Evolutionary conservation across 2,329 filamentous ascomycete genomes (phyloP).

Genomic region (Hymenoscyphus fructigenus): DNA sequence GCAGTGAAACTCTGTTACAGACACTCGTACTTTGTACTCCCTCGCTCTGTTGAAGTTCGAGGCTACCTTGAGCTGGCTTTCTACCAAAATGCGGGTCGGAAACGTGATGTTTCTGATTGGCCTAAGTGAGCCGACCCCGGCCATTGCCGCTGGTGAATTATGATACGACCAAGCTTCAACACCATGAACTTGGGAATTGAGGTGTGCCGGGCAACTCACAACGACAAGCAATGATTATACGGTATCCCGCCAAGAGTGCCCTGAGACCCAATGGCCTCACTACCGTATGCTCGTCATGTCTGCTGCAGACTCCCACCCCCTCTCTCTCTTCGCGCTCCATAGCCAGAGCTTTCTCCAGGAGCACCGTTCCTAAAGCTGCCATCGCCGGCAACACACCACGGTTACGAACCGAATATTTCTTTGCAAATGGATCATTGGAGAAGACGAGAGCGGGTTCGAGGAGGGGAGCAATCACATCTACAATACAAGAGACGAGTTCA

Average conservation of each 20-base stretch:
- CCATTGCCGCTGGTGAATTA: conserved; percentile 11
- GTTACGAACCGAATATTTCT: conserved; percentile 33
- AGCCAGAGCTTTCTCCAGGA: conserved; percentile 29
- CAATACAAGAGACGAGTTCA: conserved; percentile 19
- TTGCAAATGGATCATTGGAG: conserved; percentile 29
- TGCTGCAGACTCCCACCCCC: conserved; percentile 18
- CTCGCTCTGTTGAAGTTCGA: too few relatives aligned
- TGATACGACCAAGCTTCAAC: conserved; percentile 9
- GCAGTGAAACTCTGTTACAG: too few relatives aligned
- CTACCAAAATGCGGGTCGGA: not conserved
- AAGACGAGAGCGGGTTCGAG: conserved; percentile 21
- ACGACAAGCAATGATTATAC: conserved; percentile 35
- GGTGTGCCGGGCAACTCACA: conserved; percentile 14
- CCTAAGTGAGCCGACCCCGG: not conserved
- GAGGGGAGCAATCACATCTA: conserved; percentile 26
- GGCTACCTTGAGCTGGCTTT: too few relatives aligned
- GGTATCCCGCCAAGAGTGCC: conserved; percentile 27
- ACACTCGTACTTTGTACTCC: too few relatives aligned
- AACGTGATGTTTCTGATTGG: conserved; percentile 8
- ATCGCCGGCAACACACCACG: conserved; percentile 21
- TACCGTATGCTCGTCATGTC: conserved; percentile 30
- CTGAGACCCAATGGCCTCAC: conserved; percentile 29
- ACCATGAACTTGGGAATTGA: conserved; percentile 18
- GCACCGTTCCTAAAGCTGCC: conserved; percentile 26
- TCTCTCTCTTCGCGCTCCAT: conserved; percentile 16